phyloP scores from a whole-genome alignment of 805 yeast genomes.

The Yamadazyma takamatsuzukensis region DNA sequence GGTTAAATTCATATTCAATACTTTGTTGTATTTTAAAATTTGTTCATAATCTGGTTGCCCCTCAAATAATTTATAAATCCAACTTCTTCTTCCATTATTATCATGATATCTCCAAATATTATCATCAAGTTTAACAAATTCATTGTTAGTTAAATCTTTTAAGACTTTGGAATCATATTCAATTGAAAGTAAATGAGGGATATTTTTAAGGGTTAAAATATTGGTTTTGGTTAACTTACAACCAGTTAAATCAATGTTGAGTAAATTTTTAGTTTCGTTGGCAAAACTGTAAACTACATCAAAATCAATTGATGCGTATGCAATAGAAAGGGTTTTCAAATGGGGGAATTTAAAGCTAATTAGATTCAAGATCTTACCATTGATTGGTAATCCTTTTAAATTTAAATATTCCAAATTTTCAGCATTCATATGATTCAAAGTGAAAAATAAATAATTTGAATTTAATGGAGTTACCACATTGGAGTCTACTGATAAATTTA shows the following conservation, averaged over 20 bases:
- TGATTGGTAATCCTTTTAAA: slow-evolving; percentile 63
- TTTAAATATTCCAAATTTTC: slow-evolving; percentile 49
- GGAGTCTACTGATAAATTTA: slow-evolving; percentile 60
- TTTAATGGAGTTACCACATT: slow-evolving; percentile 59
- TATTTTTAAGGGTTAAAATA: slow-evolving; percentile 24
- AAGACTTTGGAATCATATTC: slow-evolving; percentile 63
- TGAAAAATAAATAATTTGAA: slow-evolving; percentile 44
- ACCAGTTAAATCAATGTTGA: slow-evolving; percentile 64
- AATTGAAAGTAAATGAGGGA: slow-evolving; percentile 47
- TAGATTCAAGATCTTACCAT: slow-evolving; percentile 30
- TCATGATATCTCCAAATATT: slow-evolving; percentile 50
- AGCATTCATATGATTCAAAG: slow-evolving; percentile 43
- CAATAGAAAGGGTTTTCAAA: slow-evolving; percentile 41
- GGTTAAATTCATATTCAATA: slow-evolving; percentile 37
- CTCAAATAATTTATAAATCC: slow-evolving; percentile 57
- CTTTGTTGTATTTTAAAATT: slow-evolving; percentile 13
- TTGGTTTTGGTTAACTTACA: slow-evolving; percentile 61
- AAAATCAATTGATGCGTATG: slow-evolving; percentile 34
- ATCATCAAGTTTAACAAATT: slow-evolving; percentile 25
- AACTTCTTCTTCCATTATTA: slow-evolving; percentile 73
- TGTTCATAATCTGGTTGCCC: slow-evolving; percentile 29
- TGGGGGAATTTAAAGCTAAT: slow-evolving; percentile 37
- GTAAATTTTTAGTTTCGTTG: slow-evolving; percentile 28
- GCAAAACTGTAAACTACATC: slow-evolving; percentile 37
- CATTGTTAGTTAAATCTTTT: slow-evolving; percentile 41